Conservation (phyloP, 306 rosid species). For the Morella rubra region DNA sequence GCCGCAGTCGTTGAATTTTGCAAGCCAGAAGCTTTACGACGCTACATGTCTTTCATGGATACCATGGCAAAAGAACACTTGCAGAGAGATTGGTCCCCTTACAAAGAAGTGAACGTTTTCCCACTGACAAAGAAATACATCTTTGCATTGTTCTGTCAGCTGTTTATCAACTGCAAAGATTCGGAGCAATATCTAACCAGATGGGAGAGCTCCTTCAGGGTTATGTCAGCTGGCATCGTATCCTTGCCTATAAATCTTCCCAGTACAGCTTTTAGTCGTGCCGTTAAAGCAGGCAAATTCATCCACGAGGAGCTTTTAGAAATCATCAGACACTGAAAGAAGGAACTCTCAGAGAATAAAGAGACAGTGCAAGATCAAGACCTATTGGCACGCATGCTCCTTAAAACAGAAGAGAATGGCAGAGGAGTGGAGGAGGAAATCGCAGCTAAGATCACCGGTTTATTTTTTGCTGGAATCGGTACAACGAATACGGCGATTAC, state of each 20-base stretch:
- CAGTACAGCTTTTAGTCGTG: background rate
- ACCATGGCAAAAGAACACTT: background rate
- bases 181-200: background rate
- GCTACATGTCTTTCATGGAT: background rate
- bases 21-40: background rate
- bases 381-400: background rate
- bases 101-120: background rate
- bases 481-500: background rate
- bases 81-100: background rate
- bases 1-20: background rate
- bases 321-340: background rate
- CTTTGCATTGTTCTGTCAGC: background rate
- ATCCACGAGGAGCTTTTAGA: background rate
- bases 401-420: background rate
- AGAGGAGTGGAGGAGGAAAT: background rate
- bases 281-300: background rate
- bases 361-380: background rate
- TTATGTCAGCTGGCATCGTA: background rate
- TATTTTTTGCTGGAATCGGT: background rate
- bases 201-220: background rate
- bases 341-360: background rate
- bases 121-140: background rate
- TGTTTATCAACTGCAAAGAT: background rate
- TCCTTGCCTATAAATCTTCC: background rate
- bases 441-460: no score